phyloP scores from a whole-genome alignment of 2,329 filamentous ascomycete genomes.

The Whalleya microplaca region DNA sequence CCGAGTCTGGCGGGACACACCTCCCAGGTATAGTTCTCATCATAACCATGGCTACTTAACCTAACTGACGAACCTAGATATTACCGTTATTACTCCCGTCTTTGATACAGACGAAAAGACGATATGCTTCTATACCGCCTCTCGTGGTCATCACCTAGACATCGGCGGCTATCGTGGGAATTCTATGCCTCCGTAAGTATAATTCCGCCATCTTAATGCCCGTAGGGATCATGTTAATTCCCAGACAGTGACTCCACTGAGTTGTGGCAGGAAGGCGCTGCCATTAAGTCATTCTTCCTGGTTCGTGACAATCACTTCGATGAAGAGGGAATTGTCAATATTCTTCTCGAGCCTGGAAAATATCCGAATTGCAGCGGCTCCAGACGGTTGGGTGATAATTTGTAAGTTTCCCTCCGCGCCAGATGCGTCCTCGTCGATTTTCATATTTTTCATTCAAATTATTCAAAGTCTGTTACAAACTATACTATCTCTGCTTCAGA shows the following conservation, averaged over 20 bases:
- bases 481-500: too few relatives aligned
- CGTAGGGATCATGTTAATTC: too few relatives aligned
- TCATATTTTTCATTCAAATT: too few relatives aligned
- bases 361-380: slow-evolving; percentile 75
- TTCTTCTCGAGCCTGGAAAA: slow-evolving; percentile 71
- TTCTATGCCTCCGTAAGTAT: too few relatives aligned
- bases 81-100: slow-evolving; percentile 79
- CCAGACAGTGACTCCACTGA: slow-evolving; percentile 74
- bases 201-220: too few relatives aligned
- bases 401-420: too few relatives aligned
- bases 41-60: too few relatives aligned
- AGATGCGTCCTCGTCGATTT: too few relatives aligned
- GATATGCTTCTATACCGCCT: slow-evolving; percentile 82
- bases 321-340: slow-evolving; percentile 70
- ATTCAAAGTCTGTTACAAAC: too few relatives aligned
- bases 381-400: slow-evolving; percentile 73
- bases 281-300: slow-evolving; percentile 70
- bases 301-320: slow-evolving; percentile 76
- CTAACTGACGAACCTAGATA: too few relatives aligned
- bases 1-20: slow-evolving; percentile 83
- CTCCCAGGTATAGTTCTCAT: too few relatives aligned
- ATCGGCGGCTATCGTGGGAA: slow-evolving; percentile 75
- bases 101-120: slow-evolving; percentile 68
- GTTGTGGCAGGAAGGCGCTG: slow-evolving; percentile 60
- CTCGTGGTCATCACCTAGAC: slow-evolving; percentile 80